These are phyloP conservation scores for Huntiella omanensis DNA, from an alignment of 2,329 filamentous ascomycete species.

Conservation along the genomic window DNA sequence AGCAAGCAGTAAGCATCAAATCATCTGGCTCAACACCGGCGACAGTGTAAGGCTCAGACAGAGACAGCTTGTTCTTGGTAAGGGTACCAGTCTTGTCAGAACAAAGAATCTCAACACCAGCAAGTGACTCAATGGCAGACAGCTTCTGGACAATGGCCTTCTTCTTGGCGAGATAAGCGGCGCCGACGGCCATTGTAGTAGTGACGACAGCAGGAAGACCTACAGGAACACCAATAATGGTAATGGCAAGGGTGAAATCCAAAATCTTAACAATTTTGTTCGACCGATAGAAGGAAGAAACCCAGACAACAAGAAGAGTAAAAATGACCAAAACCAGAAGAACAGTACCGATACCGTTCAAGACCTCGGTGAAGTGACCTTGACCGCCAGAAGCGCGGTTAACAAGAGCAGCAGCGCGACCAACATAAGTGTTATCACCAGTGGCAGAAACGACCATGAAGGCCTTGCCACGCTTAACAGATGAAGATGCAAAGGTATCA, in stretches of 20 bases:
- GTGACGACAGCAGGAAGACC: slow-evolving; percentile 86
- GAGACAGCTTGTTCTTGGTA: slow-evolving; percentile 85
- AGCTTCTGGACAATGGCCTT: slow-evolving; percentile 88
- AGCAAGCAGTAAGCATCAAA: slow-evolving; percentile 78
- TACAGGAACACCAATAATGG: slow-evolving; percentile 80
- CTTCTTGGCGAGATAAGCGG: slow-evolving; percentile 79
- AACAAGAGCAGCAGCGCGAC: slow-evolving; percentile 71
- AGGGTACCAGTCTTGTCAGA: slow-evolving; percentile 88
- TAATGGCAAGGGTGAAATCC: slow-evolving; percentile 71
- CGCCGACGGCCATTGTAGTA: slow-evolving; percentile 87
- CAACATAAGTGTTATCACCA: slow-evolving; percentile 80
- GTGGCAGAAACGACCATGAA: slow-evolving; percentile 68
- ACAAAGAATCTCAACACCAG: slow-evolving; percentile 84
- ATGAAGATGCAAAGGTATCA: slow-evolving; percentile 66
- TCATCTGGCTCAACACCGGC: slow-evolving; percentile 68
- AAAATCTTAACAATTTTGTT: slow-evolving; percentile 64
- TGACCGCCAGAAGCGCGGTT: slow-evolving; percentile 53
- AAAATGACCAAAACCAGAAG: slow-evolving; percentile 63
- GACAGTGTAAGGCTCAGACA: slow-evolving; percentile 70
- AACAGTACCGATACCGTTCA: slow-evolving; percentile 70
- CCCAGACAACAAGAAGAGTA: slow-evolving; percentile 67
- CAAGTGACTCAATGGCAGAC: slow-evolving; percentile 76
- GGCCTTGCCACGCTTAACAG: slow-evolving; percentile 77
- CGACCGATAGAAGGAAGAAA: slow-evolving; percentile 78
- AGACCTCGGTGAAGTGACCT: slow-evolving; percentile 80